These are phyloP conservation scores for Thuja plicata DNA, from an alignment of 83 land plant species.

Conservation along the genomic window DNA sequence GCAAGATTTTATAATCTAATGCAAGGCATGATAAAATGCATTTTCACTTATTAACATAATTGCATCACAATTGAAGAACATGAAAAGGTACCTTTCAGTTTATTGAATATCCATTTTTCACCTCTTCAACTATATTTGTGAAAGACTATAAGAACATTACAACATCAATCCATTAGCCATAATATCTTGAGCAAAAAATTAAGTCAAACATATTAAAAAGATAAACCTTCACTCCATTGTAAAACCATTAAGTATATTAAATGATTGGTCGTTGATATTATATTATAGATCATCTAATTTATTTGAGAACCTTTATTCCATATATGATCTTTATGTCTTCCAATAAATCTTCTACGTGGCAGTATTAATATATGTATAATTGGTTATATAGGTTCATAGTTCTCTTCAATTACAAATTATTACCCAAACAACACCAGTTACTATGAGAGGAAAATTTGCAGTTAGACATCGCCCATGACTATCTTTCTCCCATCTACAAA, in stretches of 20 bases:
- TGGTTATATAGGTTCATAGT: background rate
- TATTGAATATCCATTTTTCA: slow-evolving; percentile 75
- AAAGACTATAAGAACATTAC: slow-evolving; percentile 37
- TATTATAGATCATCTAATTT: background rate
- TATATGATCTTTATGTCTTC: too few species aligned
- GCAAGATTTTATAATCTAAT: background rate
- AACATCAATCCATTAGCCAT: background rate
- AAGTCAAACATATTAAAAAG: background rate
- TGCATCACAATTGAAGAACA: background rate
- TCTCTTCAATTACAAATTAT: background rate
- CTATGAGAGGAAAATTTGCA: too few species aligned
- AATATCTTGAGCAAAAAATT: background rate
- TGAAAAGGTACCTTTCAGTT: slow-evolving; percentile 52
- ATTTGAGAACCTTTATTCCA: background rate
- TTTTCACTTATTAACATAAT: background rate
- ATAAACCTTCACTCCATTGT: background rate
- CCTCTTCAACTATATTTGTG: slow-evolving; percentile 69
- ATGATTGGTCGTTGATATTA: background rate
- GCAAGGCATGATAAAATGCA: background rate
- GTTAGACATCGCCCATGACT: too few species aligned
- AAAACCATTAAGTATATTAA: background rate
- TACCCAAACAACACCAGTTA: too few species aligned
- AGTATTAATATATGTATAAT: background rate
- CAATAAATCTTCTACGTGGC: background rate
- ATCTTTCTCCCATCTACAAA: too few species aligned